phyloP scores from a whole-genome alignment of 352 stramenopile species.

The Phytopythium kandeliae region DNA sequence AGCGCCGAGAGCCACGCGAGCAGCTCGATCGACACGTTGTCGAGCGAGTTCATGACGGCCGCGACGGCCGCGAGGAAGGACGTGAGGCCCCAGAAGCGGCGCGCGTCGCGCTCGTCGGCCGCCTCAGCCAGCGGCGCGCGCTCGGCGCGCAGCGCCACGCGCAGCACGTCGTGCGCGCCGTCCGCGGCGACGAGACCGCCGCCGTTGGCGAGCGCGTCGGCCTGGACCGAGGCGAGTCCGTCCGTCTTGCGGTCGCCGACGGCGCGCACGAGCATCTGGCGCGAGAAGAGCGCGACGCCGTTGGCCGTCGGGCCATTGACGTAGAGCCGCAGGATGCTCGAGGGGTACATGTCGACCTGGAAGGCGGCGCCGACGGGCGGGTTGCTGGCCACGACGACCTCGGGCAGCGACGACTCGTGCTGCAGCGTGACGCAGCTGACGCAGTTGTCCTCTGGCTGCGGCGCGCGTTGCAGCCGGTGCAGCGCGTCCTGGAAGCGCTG shows the following conservation, averaged over 20 bases:
- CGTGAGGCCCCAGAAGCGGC: conserved; percentile 39
- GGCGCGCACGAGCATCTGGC: conserved; percentile 39
- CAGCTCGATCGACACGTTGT: conserved; percentile 38
- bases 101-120: conserved; percentile 19
- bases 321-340: conserved; percentile 64
- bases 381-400: conserved; percentile 45
- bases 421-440: conserved; percentile 74
- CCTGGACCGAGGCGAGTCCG: conserved; percentile 29
- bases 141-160: conserved; percentile 33
- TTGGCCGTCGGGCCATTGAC: conserved; percentile 57
- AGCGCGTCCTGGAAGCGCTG: conserved; percentile 69
- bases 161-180: conserved; percentile 27
- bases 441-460: conserved; percentile 56
- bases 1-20: conserved; percentile 44
- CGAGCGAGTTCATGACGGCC: conserved; percentile 32
- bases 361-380: conserved; percentile 40
- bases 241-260: conserved; percentile 8
- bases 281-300: conserved; percentile 48
- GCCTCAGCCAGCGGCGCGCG: conserved; percentile 13
- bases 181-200: not conserved
- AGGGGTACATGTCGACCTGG: conserved; percentile 66
- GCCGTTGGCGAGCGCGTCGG: conserved; percentile 33
- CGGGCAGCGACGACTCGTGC: conserved; percentile 59
- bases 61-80: conserved; percentile 36
- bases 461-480: conserved; percentile 57